Percentiles rank a stretch among this genome's conserved stretches.
phyloP scores from a whole-genome alignment of 2,329 filamentous ascomycete genomes.

The Xylaria sp. region DNA sequence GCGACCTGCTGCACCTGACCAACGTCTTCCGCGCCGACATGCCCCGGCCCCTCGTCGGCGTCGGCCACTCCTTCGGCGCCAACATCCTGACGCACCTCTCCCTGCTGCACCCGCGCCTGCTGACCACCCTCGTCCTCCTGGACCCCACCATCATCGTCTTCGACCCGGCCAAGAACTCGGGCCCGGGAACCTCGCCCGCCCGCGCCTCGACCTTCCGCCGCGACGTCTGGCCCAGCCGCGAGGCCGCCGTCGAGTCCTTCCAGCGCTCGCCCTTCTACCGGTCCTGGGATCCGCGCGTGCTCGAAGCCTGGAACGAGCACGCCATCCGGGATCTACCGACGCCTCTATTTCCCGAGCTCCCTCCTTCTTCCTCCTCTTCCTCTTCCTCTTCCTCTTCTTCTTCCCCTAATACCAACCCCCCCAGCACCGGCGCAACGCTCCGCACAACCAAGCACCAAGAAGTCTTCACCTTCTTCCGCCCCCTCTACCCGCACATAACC shows the following conservation, averaged over 20 bases:
- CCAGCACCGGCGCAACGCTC: conserved; percentile 70
- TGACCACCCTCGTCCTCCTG: conserved; percentile 80
- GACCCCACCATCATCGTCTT: conserved; percentile 80
- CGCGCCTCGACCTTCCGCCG: conserved; percentile 76
- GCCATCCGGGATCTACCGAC: conserved; percentile 83
- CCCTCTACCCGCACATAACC: conserved; percentile 62
- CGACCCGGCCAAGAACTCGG: conserved; percentile 54
- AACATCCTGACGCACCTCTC: conserved; percentile 77
- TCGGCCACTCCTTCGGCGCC: conserved; percentile 92
- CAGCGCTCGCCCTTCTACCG: conserved; percentile 79
- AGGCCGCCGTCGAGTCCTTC: conserved; percentile 75
- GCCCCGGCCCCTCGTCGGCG: conserved; percentile 82
- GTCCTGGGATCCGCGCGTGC: conserved; percentile 82
- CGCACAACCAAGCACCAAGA: conserved; percentile 89
- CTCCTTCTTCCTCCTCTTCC: conserved; percentile 45
- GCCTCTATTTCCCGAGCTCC: conserved; percentile 59
- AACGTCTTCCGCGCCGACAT: conserved; percentile 84
- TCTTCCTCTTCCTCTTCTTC: conserved; percentile 38
- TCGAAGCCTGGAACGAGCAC: conserved; percentile 77
- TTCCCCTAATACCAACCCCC: conserved; percentile 14
- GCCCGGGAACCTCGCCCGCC: conserved; percentile 56
- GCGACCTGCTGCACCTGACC: conserved; percentile 86
- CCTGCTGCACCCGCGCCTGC: conserved; percentile 82
- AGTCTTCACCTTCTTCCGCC: conserved; percentile 80
- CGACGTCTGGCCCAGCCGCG: conserved; percentile 83